Conservation (phyloP, 192 early-diverging fungal genomes). For the Linnemannia zychae region DNA sequence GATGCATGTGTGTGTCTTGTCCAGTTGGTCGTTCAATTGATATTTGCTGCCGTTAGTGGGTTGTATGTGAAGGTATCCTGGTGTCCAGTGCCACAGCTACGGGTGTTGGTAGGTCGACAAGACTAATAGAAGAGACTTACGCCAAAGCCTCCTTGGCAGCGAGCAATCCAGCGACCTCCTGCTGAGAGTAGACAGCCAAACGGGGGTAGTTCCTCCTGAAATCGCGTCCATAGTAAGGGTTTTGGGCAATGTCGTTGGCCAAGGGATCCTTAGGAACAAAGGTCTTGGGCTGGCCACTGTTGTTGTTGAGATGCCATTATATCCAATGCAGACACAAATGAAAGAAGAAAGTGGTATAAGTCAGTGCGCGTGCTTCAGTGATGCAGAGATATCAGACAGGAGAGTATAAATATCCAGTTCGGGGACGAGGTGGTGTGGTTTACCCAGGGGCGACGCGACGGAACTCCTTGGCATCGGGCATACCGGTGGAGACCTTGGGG, state of each 20-base stretch:
- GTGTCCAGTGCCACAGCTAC: neutral
- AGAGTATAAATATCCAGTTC: neutral
- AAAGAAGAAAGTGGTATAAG: neutral
- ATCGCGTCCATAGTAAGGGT: constrained; percentile 94
- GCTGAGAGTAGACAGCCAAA: constrained; percentile 82
- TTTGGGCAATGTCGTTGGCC: constrained; percentile 79
- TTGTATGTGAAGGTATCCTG: neutral
- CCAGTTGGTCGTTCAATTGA: neutral
- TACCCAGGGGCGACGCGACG: constrained; percentile 77
- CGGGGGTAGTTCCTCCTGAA: constrained; percentile 92
- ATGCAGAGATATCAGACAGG: neutral
- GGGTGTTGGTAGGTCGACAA: neutral
- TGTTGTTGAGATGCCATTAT: neutral
- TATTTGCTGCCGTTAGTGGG: too few relatives aligned
- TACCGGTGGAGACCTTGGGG: constrained; percentile 74
- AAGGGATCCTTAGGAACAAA: constrained; percentile 65
- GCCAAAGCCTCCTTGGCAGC: constrained; percentile 54
- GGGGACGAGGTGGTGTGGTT: neutral
- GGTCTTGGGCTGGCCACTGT: constrained; percentile 63
- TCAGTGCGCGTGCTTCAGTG: neutral
- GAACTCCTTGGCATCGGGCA: constrained; percentile 76
- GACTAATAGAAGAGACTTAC: constrained; percentile 6
- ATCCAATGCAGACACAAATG: constrained; percentile 52
- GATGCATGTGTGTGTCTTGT: neutral
- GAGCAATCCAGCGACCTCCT: constrained; percentile 79